Conservation (phyloP, 495 filamentous ascomycete species). For the Penicillium ochrochloron region DNA sequence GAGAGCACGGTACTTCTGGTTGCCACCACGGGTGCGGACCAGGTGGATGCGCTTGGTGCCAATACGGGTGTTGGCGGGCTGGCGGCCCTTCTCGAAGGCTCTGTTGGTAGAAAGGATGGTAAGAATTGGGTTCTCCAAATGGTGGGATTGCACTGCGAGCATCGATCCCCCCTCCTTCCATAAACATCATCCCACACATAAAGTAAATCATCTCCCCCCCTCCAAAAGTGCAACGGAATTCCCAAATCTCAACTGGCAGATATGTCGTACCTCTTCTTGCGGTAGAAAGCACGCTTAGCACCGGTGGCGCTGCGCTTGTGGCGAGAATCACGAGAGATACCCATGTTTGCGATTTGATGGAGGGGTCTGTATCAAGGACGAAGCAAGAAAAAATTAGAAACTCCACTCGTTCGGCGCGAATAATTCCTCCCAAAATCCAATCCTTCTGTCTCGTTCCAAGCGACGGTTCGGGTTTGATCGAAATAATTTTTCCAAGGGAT, state of each 20-base stretch:
- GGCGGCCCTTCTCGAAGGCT: conserved; percentile 99
- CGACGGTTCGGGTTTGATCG: conserved; percentile 18
- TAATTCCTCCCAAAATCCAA: conserved; percentile 19
- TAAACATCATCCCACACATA: conserved; percentile 1
- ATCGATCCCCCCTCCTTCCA: not conserved
- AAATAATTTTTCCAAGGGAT: not conserved
- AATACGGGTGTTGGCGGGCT: conserved; percentile 99
- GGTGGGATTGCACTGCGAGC: not conserved
- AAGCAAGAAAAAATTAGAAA: conserved; percentile 36
- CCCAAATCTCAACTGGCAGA: conserved; percentile 22
- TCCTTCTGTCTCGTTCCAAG: conserved; percentile 33
- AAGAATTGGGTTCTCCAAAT: conserved; percentile 18
- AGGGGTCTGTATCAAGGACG: conserved; percentile 50
- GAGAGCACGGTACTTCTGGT: conserved; percentile 98
- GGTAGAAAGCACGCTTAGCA: conserved; percentile 94
- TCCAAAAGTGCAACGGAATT: conserved; percentile 8
- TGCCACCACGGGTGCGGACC: conserved; percentile 97
- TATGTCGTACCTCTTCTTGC: conserved; percentile 75
- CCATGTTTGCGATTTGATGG: conserved; percentile 78
- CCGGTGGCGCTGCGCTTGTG: conserved; percentile 98
- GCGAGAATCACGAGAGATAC: conserved; percentile 99
- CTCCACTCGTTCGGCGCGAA: conserved; percentile 22
- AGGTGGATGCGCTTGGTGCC: conserved; percentile 97
- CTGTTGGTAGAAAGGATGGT: conserved; percentile 51
- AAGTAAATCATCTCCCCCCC: not conserved